Evolutionary conservation across 2,329 filamentous ascomycete genomes (phyloP).

Genomic region (Chaetomium strumarium): DNA sequence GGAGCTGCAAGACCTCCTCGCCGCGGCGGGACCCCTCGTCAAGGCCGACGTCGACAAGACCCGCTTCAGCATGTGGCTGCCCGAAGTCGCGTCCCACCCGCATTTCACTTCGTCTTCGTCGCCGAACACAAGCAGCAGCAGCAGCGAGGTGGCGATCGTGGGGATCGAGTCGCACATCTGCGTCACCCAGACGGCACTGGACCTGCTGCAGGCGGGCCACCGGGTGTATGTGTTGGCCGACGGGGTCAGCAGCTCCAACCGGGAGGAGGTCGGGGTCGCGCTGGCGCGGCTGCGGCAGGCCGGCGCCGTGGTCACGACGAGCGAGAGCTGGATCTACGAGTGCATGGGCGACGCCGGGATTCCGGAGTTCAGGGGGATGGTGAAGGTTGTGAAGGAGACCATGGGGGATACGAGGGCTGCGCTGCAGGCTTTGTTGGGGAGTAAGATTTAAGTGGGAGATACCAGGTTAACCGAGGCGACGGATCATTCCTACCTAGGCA

Average conservation of each 20-base stretch:
- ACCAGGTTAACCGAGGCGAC: no score
- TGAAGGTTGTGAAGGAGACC: constrained; percentile 72
- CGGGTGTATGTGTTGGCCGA: constrained; percentile 83
- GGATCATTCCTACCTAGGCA: no score
- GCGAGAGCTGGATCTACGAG: constrained; percentile 88
- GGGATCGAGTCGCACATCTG: constrained; percentile 95
- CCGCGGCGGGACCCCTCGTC: constrained; percentile 42
- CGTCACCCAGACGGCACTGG: constrained; percentile 84
- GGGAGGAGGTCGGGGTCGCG: constrained; percentile 73
- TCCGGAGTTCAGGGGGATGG: constrained; percentile 66
- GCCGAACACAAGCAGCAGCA: constrained; percentile 24
- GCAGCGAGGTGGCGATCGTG: constrained; percentile 60
- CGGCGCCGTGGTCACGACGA: constrained; percentile 75
- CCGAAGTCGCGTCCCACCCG: constrained; percentile 48
- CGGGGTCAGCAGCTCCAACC: constrained; percentile 82
- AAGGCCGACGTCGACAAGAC: constrained; percentile 70
- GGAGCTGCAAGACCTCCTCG: constrained; percentile 56
- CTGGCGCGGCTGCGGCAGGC: constrained; percentile 68
- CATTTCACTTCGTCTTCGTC: constrained; percentile 25
- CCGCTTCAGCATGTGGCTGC: constrained; percentile 79
- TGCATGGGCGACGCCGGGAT: constrained; percentile 74
- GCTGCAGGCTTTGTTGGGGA: constrained; percentile 58
- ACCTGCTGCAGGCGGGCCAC: constrained; percentile 69
- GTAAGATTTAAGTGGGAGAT: constrained; percentile 42
- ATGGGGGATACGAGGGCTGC: constrained; percentile 63